A percentile compares a stretch with the other conserved stretches of the same genome.
These are phyloP conservation scores for Podospora anserina DNA, from an alignment of 495 filamentous ascomycete species.

Conservation along the genomic window DNA sequence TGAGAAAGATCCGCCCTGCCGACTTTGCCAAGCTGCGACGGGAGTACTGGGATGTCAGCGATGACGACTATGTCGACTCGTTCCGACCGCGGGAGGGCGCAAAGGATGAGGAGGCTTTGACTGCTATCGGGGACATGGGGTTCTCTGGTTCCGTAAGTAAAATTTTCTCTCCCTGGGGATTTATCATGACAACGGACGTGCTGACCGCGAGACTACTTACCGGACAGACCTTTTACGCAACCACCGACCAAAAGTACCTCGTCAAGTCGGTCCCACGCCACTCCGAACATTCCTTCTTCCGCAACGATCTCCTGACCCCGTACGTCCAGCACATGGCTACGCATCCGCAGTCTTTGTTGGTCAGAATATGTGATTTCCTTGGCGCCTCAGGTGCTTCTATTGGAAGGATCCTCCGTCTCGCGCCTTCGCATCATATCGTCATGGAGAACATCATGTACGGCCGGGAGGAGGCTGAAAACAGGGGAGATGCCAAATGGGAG, in stretches of 20 bases:
- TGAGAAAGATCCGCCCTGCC: conserved; percentile 38
- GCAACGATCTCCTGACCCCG: conserved; percentile 55
- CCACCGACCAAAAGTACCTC: conserved; percentile 56
- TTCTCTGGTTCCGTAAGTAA: conserved; percentile 35
- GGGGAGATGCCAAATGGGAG: conserved; percentile 54
- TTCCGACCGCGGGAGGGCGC: conserved; percentile 22
- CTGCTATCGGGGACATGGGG: conserved; percentile 36
- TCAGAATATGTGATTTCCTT: conserved; percentile 67
- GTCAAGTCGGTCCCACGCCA: conserved; percentile 64
- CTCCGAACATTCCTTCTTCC: conserved; percentile 68
- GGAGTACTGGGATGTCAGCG: conserved; percentile 29
- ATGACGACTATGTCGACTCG: conserved; percentile 28
- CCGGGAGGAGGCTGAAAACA: conserved; percentile 39
- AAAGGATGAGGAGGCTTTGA: conserved; percentile 24
- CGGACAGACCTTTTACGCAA: conserved; percentile 62
- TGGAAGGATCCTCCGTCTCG: conserved; percentile 51
- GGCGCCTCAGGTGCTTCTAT: conserved; percentile 51
- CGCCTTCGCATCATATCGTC: conserved; percentile 64
- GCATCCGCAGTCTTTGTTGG: conserved; percentile 56
- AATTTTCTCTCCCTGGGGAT: neutral
- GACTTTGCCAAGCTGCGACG: conserved; percentile 36
- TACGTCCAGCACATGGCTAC: conserved; percentile 59
- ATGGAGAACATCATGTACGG: conserved; percentile 71
- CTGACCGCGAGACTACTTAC: too few species aligned
- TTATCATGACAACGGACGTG: neutral